A percentile compares a stretch with the other conserved stretches of the same genome.
phyloP scores from a whole-genome alignment of 1,284 basidiomycete species.

The Puccinia hordei region DNA sequence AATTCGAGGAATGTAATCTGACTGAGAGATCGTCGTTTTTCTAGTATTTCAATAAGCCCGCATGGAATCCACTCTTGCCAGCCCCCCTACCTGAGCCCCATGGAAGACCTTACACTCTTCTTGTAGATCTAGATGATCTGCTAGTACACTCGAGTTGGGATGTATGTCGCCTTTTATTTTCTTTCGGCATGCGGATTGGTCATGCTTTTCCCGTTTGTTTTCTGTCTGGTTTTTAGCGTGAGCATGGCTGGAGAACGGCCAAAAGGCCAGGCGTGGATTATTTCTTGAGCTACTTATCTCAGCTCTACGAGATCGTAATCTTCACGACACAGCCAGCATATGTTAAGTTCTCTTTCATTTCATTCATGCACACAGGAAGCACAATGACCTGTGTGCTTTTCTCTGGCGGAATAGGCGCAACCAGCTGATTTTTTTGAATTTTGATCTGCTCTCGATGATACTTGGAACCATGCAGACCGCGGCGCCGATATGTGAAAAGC shows the following conservation, averaged over 20 bases:
- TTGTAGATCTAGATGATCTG: conserved; percentile 89
- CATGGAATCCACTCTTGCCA: conserved; percentile 87
- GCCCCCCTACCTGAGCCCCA: conserved; percentile 80
- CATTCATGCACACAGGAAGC: conserved; percentile 14
- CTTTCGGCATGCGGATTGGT: not conserved
- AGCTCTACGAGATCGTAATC: conserved; percentile 96
- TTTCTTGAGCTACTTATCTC: conserved; percentile 92
- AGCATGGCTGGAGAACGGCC: conserved; percentile 62
- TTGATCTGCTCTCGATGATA: not conserved
- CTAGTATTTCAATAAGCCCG: conserved; percentile 86
- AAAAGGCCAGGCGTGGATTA: conserved; percentile 91
- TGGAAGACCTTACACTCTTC: conserved; percentile 85
- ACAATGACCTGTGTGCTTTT: not conserved
- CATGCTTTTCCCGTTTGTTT: not conserved
- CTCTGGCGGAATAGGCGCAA: not conserved
- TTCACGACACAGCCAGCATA: conserved; percentile 91
- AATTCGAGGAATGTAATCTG: not conserved
- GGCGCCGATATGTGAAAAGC: conserved; percentile 83
- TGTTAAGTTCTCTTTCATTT: conserved; percentile 64
- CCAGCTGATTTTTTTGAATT: conserved; percentile 22
- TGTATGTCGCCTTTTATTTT: conserved; percentile 61
- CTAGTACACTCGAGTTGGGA: conserved; percentile 91
- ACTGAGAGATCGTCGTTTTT: not conserved
- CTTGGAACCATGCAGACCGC: conserved; percentile 70
- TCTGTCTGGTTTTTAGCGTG: conserved; percentile 53